Percentiles rank a stretch among this genome's conserved stretches.
phyloP scores from a whole-genome alignment of 495 filamentous ascomycete species.

The Amphirosellinia nigrospora region DNA sequence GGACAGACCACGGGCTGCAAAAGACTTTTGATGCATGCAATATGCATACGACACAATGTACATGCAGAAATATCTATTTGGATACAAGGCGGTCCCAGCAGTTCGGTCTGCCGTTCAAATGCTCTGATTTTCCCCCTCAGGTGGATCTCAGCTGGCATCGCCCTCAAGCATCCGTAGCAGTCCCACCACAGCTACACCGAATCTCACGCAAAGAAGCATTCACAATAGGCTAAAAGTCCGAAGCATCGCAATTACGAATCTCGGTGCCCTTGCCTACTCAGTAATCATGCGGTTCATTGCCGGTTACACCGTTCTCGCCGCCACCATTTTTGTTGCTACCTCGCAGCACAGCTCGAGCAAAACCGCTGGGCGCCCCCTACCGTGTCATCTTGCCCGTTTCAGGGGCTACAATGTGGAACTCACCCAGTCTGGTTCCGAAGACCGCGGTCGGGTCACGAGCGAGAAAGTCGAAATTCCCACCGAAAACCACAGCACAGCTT shows the following conservation, averaged over 20 bases:
- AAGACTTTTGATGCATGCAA: neutral
- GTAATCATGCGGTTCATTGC: neutral
- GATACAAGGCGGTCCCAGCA: conserved; percentile 1
- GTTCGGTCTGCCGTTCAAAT: neutral
- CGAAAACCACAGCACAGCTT: neutral
- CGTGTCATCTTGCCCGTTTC: neutral
- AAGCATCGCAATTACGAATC: neutral
- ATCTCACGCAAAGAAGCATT: neutral
- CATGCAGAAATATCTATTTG: neutral
- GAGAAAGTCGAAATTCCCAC: neutral
- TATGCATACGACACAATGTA: neutral
- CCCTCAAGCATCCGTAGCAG: neutral
- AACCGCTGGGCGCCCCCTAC: neutral
- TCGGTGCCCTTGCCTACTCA: neutral
- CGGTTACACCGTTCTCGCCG: conserved; percentile 11
- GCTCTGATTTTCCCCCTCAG: neutral
- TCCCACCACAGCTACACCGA: conserved; percentile 21
- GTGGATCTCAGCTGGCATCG: conserved; percentile 10
- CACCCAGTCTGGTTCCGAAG: conserved; percentile 5
- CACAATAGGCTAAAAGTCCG: neutral
- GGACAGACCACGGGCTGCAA: neutral
- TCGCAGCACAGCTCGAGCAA: neutral
- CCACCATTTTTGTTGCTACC: conserved; percentile 12
- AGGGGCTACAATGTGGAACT: conserved; percentile 6
- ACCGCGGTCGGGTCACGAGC: neutral